phyloP scores from a whole-genome alignment of 768 basidiomycete genomes.

The Amanita muscaria region DNA sequence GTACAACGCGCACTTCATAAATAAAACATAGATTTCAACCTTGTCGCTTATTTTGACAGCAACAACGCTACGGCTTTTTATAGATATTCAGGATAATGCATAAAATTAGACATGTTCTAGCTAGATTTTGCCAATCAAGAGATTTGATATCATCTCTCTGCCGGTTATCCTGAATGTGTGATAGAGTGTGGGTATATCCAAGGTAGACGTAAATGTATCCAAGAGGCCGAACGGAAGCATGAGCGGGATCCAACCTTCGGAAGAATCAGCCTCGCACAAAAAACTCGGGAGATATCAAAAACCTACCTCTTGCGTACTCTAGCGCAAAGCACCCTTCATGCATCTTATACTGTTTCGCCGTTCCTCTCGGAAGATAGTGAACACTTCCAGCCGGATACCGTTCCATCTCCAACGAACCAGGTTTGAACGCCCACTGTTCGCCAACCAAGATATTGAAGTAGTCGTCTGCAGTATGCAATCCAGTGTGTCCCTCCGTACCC shows the following conservation, averaged over 20 bases:
- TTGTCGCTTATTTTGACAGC: too few relatives aligned
- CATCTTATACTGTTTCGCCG: slow-evolving; percentile 96
- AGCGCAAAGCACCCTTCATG: slow-evolving; percentile 92
- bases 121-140: slow-evolving; percentile 5
- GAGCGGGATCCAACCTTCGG: slow-evolving; percentile 87
- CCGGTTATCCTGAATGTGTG: slow-evolving; percentile 70
- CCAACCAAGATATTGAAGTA: slow-evolving; percentile 95
- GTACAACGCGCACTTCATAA: too few relatives aligned
- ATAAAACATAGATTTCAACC: too few relatives aligned
- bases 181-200: slow-evolving; percentile 79
- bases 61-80: too few relatives aligned
- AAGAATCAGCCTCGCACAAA: background rate
- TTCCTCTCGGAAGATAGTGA: slow-evolving; percentile 75
- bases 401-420: slow-evolving; percentile 81
- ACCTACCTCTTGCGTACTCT: slow-evolving; percentile 85
- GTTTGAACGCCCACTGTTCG: slow-evolving; percentile 88
- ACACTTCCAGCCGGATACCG: slow-evolving; percentile 77
- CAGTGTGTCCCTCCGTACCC: slow-evolving; percentile 94
- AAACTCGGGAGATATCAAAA: background rate
- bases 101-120: too few relatives aligned
- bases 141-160: slow-evolving; percentile 74
- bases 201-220: slow-evolving; percentile 79
- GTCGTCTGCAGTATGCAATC: slow-evolving; percentile 92
- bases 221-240: slow-evolving; percentile 95
- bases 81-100: background rate